Conservation (phyloP, 2,329 filamentous ascomycete species). For the Stagonosporopsis rhizophila region DNA sequence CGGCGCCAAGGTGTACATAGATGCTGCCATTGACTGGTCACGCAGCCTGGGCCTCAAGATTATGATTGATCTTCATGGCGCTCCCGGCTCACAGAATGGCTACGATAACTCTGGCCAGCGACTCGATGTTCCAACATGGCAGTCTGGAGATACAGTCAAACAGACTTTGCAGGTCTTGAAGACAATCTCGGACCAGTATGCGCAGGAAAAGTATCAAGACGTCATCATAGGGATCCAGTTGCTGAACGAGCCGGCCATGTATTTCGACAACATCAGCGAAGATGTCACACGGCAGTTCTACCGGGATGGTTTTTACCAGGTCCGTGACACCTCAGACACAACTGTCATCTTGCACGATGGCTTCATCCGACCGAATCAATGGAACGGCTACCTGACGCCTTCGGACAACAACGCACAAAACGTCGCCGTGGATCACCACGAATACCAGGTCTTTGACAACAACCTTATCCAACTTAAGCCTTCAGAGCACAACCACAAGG, state of each 20-base stretch:
- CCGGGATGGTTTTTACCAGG: slow-evolving; percentile 60
- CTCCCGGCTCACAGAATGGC: slow-evolving; percentile 65
- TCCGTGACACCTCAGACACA: slow-evolving; percentile 54
- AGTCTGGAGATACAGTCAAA: slow-evolving; percentile 56
- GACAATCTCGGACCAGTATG: slow-evolving; percentile 65
- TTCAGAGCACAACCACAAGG: slow-evolving; percentile 61
- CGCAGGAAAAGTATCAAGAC: slow-evolving; percentile 59
- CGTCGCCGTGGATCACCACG: slow-evolving; percentile 71
- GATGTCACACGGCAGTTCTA: slow-evolving; percentile 61
- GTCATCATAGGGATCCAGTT: slow-evolving; percentile 66
- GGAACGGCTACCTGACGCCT: slow-evolving; percentile 67
- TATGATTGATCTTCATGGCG: slow-evolving; percentile 66
- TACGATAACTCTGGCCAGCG: slow-evolving; percentile 68
- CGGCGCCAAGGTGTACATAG: slow-evolving; percentile 62
- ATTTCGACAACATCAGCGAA: slow-evolving; percentile 55
- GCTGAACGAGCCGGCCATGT: slow-evolving; percentile 61
- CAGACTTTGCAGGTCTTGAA: slow-evolving; percentile 64
- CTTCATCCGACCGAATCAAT: slow-evolving; percentile 61
- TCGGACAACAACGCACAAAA: slow-evolving; percentile 59
- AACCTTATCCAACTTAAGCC: slow-evolving; percentile 59
- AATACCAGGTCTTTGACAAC: slow-evolving; percentile 70
- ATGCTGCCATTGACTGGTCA: slow-evolving; percentile 65
- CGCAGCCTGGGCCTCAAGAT: slow-evolving; percentile 60
- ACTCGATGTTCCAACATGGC: slow-evolving; percentile 54
- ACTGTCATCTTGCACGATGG: slow-evolving; percentile 67